These are phyloP conservation scores for Leishmania turanica DNA, from an alignment of 208 protist genomes.

Conservation along the genomic window DNA sequence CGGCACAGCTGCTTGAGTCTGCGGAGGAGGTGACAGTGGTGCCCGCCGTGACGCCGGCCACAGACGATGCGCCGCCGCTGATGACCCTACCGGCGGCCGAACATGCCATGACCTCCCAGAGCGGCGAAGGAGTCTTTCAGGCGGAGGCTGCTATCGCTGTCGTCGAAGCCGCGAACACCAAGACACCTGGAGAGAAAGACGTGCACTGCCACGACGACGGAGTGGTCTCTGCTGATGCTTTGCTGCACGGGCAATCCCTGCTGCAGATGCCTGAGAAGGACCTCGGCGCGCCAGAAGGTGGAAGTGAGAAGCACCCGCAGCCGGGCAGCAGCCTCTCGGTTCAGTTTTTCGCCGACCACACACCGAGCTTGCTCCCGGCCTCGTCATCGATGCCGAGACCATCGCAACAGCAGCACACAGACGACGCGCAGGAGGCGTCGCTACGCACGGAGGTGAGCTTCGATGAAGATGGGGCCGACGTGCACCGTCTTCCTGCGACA, in stretches of 20 bases:
- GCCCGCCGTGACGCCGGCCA: conserved; percentile 2
- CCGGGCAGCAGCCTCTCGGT: neutral
- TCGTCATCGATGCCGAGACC: conserved; percentile 16
- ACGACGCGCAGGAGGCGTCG: neutral
- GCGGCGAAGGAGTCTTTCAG: neutral
- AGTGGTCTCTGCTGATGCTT: neutral
- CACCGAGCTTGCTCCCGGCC: conserved; percentile 14
- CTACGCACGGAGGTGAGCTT: neutral
- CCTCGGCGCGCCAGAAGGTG: neutral
- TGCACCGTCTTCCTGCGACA: neutral
- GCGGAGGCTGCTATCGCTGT: neutral
- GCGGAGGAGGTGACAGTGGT: conserved; percentile 12
- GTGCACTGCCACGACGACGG: neutral
- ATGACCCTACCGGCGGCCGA: no score
- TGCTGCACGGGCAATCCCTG: neutral
- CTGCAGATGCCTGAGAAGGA: neutral
- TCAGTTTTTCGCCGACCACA: conserved; percentile 14
- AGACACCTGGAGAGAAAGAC: neutral
- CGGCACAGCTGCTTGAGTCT: conserved; percentile 3
- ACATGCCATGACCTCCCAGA: neutral
- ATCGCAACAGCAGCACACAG: conserved; percentile 5
- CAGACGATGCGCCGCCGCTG: neutral
- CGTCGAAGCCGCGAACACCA: neutral
- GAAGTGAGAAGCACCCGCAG: neutral
- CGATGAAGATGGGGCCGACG: no score